phyloP scores from a whole-genome alignment of 257 asterid species.

The Solanum medicagineum region DNA sequence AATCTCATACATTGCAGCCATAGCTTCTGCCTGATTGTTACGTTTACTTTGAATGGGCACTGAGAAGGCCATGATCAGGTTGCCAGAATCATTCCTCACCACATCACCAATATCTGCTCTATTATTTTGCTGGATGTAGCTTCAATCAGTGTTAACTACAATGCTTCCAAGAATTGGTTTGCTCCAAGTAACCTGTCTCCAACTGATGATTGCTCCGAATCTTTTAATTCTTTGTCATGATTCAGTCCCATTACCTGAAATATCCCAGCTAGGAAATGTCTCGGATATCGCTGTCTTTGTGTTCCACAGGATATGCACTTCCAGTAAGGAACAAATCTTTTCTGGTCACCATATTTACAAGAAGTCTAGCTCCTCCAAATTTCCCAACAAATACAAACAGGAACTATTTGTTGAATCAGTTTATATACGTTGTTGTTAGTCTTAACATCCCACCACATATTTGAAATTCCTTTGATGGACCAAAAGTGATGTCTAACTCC shows the following conservation, averaged over 20 bases:
- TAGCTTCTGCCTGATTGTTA: not conserved
- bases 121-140: not conserved
- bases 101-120: not conserved
- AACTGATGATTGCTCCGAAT: not conserved
- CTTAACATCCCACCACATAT: not conserved
- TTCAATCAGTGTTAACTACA: not conserved
- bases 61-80: not conserved
- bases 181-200: not conserved
- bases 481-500: not conserved
- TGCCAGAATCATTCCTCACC: not conserved
- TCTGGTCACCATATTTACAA: not conserved
- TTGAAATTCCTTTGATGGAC: not conserved
- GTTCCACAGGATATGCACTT: not conserved
- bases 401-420: not conserved
- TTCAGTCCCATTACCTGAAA: not conserved
- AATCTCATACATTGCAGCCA: not conserved
- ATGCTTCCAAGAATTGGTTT: not conserved
- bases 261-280: not conserved
- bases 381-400: not conserved
- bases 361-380: not conserved
- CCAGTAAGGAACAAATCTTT: not conserved
- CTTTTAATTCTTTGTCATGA: not conserved
- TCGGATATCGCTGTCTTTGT: not conserved
- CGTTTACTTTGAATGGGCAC: not conserved
- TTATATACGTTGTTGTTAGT: not conserved